These are phyloP conservation scores for Discostella stelligera DNA, from an alignment of 352 stramenopile species.

Conservation along the genomic window DNA sequence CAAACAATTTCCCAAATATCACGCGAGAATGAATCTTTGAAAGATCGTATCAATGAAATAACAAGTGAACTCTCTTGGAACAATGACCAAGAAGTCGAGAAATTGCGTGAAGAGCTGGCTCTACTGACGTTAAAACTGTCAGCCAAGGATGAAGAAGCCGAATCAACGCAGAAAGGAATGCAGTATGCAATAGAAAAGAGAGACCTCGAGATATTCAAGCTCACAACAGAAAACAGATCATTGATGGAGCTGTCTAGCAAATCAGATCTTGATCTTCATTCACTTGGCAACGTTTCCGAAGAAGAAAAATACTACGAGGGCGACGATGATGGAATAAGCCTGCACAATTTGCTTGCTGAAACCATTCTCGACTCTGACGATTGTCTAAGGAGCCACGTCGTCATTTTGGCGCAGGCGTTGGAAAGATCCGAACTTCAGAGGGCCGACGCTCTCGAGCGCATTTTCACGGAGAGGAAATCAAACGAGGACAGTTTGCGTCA, in stretches of 20 bases:
- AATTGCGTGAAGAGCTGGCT: constrained; percentile 31
- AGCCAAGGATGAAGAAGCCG: constrained; percentile 40
- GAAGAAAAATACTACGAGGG: constrained; percentile 45
- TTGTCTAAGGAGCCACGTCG: constrained; percentile 60
- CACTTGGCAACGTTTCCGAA: constrained; percentile 8
- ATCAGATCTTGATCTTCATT: constrained; percentile 27
- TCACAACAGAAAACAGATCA: constrained; percentile 23
- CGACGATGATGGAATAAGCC: constrained; percentile 44
- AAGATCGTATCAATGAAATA: constrained; percentile 47
- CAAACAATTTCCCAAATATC: constrained; percentile 34
- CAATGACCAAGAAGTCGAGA: constrained; percentile 22
- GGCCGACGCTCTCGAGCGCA: constrained; percentile 63
- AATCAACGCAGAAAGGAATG: constrained; percentile 27
- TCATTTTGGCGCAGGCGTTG: constrained; percentile 68
- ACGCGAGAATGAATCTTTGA: constrained; percentile 49
- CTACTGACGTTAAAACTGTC: constrained; percentile 34
- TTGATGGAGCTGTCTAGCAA: constrained; percentile 48
- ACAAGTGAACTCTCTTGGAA: constrained; percentile 24
- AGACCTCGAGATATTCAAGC: constrained; percentile 42
- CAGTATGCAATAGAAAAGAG: constrained; percentile 32
- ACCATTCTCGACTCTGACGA: constrained; percentile 54
- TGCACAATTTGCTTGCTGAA: constrained; percentile 44
- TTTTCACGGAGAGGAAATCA: constrained; percentile 61
- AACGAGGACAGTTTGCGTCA: constrained; percentile 68
- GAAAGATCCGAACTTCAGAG: constrained; percentile 64